Percentiles rank a stretch among this genome's conserved stretches.
These are phyloP conservation scores for Phaseolus coccineus DNA, from an alignment of 331 rosid species.

Conservation along the genomic window DNA sequence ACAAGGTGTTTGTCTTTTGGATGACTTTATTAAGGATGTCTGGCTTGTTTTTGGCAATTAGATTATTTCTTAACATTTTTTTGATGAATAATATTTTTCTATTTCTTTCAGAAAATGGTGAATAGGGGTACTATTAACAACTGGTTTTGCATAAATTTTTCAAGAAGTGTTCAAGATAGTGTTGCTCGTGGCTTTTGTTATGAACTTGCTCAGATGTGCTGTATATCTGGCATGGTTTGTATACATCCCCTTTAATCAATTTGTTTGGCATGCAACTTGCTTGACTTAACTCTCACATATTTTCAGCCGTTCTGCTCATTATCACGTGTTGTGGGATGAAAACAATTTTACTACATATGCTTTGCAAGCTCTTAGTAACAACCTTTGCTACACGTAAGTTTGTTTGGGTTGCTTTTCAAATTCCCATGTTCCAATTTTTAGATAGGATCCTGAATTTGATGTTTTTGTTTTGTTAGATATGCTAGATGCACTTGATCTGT, in stretches of 20 bases:
- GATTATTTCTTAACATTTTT: background rate
- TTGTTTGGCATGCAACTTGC: background rate
- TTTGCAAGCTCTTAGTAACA: conserved; percentile 79
- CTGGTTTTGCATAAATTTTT: conserved; percentile 93
- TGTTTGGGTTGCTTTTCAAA: background rate
- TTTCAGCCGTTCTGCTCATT: conserved; percentile 76
- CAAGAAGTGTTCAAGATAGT: conserved; percentile 79
- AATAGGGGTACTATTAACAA: conserved; percentile 86
- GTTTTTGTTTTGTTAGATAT: conserved; percentile 55
- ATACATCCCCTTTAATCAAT: background rate
- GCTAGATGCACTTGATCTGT: conserved; percentile 96
- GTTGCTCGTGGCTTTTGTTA: conserved; percentile 79
- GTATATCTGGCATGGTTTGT: conserved; percentile 89
- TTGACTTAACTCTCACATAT: background rate
- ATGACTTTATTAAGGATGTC: background rate
- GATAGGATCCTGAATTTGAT: background rate
- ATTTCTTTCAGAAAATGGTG: conserved; percentile 85
- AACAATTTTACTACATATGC: conserved; percentile 90
- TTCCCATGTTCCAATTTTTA: background rate
- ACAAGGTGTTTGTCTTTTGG: background rate
- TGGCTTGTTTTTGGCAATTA: background rate
- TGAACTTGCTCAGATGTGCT: conserved; percentile 93
- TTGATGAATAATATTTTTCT: background rate
- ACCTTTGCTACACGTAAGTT: conserved; percentile 95
- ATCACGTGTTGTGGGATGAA: conserved; percentile 97